phyloP scores from a whole-genome alignment of 148 eudicot species.

The Drosera capensis region DNA sequence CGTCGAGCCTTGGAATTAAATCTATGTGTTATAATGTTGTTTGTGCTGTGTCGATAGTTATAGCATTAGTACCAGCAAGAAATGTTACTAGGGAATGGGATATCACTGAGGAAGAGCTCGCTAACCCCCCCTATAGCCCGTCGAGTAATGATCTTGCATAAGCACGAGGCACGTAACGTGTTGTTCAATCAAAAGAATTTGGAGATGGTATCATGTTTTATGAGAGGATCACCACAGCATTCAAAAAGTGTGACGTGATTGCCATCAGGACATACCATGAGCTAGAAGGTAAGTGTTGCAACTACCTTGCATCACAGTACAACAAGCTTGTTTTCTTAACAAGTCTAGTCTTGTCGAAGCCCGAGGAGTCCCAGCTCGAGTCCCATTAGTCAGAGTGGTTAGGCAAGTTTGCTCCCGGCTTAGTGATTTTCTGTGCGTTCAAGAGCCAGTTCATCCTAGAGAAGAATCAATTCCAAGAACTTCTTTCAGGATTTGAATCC shows the following conservation, averaged over 20 bases:
- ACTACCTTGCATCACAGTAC: conserved; percentile 27
- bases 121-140: conserved; percentile 33
- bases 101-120: conserved; percentile 19
- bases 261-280: conserved; percentile 40
- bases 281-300: conserved; percentile 35
- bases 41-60: conserved; percentile 32
- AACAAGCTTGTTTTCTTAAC: conserved; percentile 25
- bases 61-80: conserved; percentile 29
- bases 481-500: conserved; percentile 41
- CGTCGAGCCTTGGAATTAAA: conserved; percentile 22
- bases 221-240: conserved; percentile 17
- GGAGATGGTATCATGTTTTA: conserved; percentile 33
- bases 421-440: conserved; percentile 49
- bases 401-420: conserved; percentile 6
- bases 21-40: conserved; percentile 32
- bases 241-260: conserved; percentile 26
- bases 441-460: conserved; percentile 51
- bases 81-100: conserved; percentile 8
- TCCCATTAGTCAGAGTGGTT: conserved; percentile 43
- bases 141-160: conserved; percentile 26
- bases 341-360: conserved; percentile 33
- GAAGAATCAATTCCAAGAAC: conserved; percentile 45
- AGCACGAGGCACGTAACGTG: conserved; percentile 17
- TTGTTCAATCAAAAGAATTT: conserved; percentile 17
- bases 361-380: conserved; percentile 5